Percentiles rank a stretch among this genome's conserved stretches.
phyloP scores from a whole-genome alignment of 306 rosid genomes.

The Morella rubra region DNA sequence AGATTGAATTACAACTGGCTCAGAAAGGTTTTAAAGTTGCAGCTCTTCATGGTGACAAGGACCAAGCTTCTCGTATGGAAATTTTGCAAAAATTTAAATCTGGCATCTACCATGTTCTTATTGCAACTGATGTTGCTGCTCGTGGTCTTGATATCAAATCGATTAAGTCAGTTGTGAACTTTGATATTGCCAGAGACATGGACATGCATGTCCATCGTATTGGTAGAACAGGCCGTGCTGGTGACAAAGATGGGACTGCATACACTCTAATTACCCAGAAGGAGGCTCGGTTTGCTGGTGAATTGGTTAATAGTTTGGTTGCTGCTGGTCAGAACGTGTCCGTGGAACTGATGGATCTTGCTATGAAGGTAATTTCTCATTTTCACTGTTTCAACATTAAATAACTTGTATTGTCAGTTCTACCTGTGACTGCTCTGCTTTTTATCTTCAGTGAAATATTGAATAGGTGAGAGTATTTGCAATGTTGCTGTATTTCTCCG shows the following conservation, averaged over 20 bases:
- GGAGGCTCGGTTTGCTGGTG: constrained; percentile 97
- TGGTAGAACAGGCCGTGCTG: constrained; percentile 99
- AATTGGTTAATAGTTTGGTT: constrained; percentile 85
- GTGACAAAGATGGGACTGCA: constrained; percentile 97
- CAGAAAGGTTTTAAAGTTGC: constrained; percentile 77
- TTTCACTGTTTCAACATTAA: constrained; percentile 19
- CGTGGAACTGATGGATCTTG: constrained; percentile 90
- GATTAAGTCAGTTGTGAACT: constrained; percentile 92
- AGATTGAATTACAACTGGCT: constrained; percentile 73
- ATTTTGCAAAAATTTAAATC: constrained; percentile 88
- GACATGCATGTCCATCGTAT: constrained; percentile 99
- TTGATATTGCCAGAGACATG: constrained; percentile 97
- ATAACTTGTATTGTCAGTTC: neutral
- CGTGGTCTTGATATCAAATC: constrained; percentile 99
- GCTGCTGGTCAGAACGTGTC: constrained; percentile 97
- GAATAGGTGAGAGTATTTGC: neutral
- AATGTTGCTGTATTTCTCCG: neutral
- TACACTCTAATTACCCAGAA: constrained; percentile 86
- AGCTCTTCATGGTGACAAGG: constrained; percentile 96
- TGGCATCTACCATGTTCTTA: constrained; percentile 79
- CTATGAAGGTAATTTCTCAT: constrained; percentile 73
- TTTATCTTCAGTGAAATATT: neutral
- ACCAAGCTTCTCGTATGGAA: constrained; percentile 95
- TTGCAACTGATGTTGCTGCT: constrained; percentile 99
- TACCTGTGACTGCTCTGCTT: constrained; percentile 1